Evolutionary conservation across 2,329 filamentous ascomycete genomes (phyloP).

Genomic region (Fusarium sp.): DNA sequence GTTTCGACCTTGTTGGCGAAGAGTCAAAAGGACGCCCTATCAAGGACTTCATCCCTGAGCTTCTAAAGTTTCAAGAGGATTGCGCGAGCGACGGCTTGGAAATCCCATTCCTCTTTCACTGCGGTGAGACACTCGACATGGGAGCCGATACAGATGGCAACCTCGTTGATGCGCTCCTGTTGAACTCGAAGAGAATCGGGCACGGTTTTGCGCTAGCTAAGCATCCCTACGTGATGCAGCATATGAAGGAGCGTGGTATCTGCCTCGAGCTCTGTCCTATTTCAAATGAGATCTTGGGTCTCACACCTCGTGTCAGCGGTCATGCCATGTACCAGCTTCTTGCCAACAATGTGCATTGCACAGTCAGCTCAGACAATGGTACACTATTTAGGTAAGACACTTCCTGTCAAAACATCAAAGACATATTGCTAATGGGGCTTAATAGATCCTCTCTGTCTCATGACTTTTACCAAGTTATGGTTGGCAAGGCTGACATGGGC

Average conservation of each 20-base stretch:
- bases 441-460: conserved; percentile 76
- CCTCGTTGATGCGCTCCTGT: conserved; percentile 74
- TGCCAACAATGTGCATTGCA: conserved; percentile 79
- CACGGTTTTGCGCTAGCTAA: conserved; percentile 78
- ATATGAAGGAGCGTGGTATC: conserved; percentile 72
- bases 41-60: conserved; percentile 64
- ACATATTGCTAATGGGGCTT: neutral
- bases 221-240: conserved; percentile 74
- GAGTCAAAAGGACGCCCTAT: conserved; percentile 72
- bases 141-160: conserved; percentile 75
- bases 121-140: conserved; percentile 78
- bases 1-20: conserved; percentile 78
- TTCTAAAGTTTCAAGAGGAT: conserved; percentile 66
- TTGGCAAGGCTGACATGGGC: conserved; percentile 74
- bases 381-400: conserved; percentile 74
- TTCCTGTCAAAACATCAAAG: neutral
- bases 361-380: conserved; percentile 80
- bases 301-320: conserved; percentile 73
- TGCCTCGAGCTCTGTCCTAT: conserved; percentile 84
- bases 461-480: conserved; percentile 82
- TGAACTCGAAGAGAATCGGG: conserved; percentile 77
- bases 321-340: conserved; percentile 77
- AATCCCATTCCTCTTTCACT: conserved; percentile 82
- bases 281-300: conserved; percentile 79
- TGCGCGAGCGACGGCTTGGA: conserved; percentile 63